Conservation (phyloP, 106 monocot genomes). For the Gastrodia elata region DNA sequence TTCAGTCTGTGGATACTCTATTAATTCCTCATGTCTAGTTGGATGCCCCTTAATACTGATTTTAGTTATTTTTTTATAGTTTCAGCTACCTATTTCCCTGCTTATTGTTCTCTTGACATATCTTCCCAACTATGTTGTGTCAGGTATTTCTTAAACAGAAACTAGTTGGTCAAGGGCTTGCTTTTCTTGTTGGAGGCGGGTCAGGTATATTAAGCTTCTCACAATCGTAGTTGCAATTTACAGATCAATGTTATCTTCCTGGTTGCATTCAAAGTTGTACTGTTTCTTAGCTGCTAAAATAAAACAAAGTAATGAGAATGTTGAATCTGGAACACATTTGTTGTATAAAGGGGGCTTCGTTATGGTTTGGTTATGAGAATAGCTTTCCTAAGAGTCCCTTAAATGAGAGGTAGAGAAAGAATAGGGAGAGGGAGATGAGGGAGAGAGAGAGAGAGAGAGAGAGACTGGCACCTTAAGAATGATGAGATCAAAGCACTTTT, state of each 20-base stretch:
- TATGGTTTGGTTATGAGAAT: not conserved
- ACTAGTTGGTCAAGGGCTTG: slow-evolving; percentile 86
- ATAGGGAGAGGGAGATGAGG: too few relatives aligned
- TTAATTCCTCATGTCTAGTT: not conserved
- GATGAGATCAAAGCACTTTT: not conserved
- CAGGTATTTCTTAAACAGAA: slow-evolving; percentile 85
- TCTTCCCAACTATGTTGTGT: not conserved
- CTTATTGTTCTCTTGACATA: not conserved
- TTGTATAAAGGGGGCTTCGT: not conserved
- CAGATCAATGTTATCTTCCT: not conserved
- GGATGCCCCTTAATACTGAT: not conserved
- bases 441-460: too few relatives aligned
- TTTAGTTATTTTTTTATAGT: not conserved
- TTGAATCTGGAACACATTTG: not conserved
- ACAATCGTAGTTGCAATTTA: not conserved
- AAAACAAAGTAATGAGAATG: not conserved
- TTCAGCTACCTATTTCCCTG: not conserved
- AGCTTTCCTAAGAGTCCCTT: not conserved
- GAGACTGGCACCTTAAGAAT: not conserved
- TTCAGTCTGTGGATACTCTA: not conserved
- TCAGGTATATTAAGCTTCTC: slow-evolving; percentile 36
- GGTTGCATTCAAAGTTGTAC: not conserved
- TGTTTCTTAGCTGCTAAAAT: too few relatives aligned
- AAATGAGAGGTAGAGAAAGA: not conserved
- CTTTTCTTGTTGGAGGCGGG: slow-evolving; percentile 83